A percentile compares a stretch with the other conserved stretches of the same genome.
Evolutionary conservation across 2,329 filamentous ascomycete genomes (phyloP).

Genomic region (Aspergillus oerlinghausenensis): DNA sequence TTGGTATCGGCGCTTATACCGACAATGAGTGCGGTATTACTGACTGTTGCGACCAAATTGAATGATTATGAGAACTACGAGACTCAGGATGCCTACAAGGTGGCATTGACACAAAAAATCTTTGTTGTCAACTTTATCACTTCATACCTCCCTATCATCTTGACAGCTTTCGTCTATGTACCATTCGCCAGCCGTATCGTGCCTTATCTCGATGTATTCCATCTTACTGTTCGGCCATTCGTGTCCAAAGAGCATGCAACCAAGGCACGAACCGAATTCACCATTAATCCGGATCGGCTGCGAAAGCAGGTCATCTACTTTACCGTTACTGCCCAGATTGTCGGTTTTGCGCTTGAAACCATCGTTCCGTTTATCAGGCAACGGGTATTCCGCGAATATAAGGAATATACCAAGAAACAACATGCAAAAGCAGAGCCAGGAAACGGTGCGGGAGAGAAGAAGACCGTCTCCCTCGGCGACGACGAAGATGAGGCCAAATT

Average conservation of each 20-base stretch:
- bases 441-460: conserved; percentile 18
- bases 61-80: conserved; percentile 91
- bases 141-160: conserved; percentile 82
- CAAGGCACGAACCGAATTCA: conserved; percentile 57
- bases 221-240: conserved; percentile 68
- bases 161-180: conserved; percentile 92
- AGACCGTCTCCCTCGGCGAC: conserved; percentile 53
- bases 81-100: conserved; percentile 76
- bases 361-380: conserved; percentile 83
- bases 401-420: conserved; percentile 29
- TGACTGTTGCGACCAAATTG: conserved; percentile 69
- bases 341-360: conserved; percentile 82
- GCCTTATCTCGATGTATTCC: conserved; percentile 85
- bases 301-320: conserved; percentile 95
- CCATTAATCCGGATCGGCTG: conserved; percentile 77
- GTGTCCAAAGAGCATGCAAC: conserved; percentile 70
- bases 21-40: conserved; percentile 75
- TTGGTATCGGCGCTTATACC: conserved; percentile 79
- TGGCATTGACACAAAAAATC: conserved; percentile 83
- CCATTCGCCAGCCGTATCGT: conserved; percentile 84
- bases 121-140: conserved; percentile 99
- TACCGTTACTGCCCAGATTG: conserved; percentile 89
- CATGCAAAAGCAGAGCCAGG: conserved; percentile 19
- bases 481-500: conserved; percentile 75
- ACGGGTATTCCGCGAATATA: conserved; percentile 69